Evolutionary conservation across 495 filamentous ascomycete species (phyloP), one percentile per base, ranked within the genome.

Genomic region (Glonium stellatum): DNA sequence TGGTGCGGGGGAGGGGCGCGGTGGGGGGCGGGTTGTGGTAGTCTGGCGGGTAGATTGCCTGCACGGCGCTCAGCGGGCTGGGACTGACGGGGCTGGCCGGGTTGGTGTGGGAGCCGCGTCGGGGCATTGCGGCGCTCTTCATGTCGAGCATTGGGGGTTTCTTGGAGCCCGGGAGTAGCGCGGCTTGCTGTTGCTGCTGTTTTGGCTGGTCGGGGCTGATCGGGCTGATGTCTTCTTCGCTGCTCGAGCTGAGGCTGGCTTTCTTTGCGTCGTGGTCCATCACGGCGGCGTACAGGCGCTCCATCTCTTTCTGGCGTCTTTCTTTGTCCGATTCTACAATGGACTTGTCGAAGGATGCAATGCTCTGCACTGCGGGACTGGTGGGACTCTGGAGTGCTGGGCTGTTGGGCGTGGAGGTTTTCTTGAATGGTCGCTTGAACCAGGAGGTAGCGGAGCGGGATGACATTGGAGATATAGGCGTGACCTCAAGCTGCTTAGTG

Each of bases 271-370:
- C 89, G 54, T 92, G 87, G 73, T 88, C 89, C 87, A 95, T 87
- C 60, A 96, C 91, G 47, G 90, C 86, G 52, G 84, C 88, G 70
- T 97, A 97, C 66, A 97, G 83, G 71, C 88, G 84, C 69, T 93
- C 90, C 75, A 97, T 84, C 69, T 95, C 85, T 59, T 82, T 77
- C 69, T 92, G 85, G 68, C 86, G 82, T 71, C 83, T 80, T 62
- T 79, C 81, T 61, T 80, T 82, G 74, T 96, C 89, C 59, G 79
- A 77, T 37, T 85, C 80, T 27, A 96, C 80, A 31, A 95, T 81
- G 46, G 80, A 80, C 55, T 85, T 82, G 71, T 97, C 91, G 55
- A 96, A 84, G 11, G 81, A 84, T 31, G 76, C 71, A 55, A 82
- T 76, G 57, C 80, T 84, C 62, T 68, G 58, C 31, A 66, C 55